phyloP scores from a whole-genome alignment of 352 stramenopile species.

The Poterioochromonas sp. region DNA sequence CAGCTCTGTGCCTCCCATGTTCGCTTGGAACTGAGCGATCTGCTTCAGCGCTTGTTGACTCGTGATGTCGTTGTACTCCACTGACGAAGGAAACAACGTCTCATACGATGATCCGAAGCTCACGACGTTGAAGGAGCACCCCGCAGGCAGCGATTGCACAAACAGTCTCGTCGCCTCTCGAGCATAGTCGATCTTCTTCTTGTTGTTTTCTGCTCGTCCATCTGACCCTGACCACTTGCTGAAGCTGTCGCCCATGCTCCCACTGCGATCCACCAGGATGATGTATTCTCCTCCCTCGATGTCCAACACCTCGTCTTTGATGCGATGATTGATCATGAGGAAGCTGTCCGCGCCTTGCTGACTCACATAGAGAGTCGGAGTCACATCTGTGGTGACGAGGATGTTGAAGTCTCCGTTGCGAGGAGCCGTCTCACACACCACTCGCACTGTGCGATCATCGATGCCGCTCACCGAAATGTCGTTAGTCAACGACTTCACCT shows the following conservation, averaged over 20 bases:
- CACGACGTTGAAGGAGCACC: conserved; percentile 7
- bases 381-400: conserved; percentile 8
- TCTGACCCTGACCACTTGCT: conserved; percentile 5
- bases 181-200: conserved; percentile 13
- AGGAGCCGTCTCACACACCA: conserved; percentile 7
- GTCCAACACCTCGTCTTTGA: conserved; percentile 10
- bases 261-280: conserved; percentile 7
- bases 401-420: conserved; percentile 10
- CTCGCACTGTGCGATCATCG: conserved; percentile 4
- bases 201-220: conserved; percentile 7
- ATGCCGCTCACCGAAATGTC: conserved; percentile 4
- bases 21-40: conserved; percentile 4
- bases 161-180: conserved; percentile 7
- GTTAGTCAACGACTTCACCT: conserved; percentile 4
- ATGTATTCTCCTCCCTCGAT: conserved; percentile 11
- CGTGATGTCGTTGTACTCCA: conserved; percentile 7
- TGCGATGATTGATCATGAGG: conserved; percentile 11
- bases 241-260: conserved; percentile 5
- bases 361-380: conserved; percentile 10
- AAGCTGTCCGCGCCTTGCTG: conserved; percentile 5
- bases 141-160: conserved; percentile 5
- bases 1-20: conserved; percentile 7
- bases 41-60: conserved; percentile 10
- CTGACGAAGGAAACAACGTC: conserved; percentile 10
- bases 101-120: conserved; percentile 11